These are phyloP conservation scores for Agrostemma githago DNA, from an alignment of 148 eudicot genomes.

Conservation along the genomic window DNA sequence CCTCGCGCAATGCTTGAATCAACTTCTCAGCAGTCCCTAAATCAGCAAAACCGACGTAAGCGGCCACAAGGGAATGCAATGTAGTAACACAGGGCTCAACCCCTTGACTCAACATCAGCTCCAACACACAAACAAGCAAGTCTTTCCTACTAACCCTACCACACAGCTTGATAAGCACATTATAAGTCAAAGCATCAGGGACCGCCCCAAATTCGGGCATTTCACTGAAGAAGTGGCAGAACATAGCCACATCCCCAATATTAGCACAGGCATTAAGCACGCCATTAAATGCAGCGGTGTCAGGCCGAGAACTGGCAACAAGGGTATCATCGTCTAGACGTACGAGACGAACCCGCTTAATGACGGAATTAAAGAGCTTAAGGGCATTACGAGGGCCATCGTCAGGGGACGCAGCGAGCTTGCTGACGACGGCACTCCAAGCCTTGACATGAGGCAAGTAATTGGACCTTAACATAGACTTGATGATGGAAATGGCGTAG, in stretches of 20 bases:
- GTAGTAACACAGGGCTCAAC: constrained; percentile 75
- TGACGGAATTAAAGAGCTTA: constrained; percentile 38
- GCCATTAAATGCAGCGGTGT: constrained; percentile 79
- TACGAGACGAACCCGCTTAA: constrained; percentile 40
- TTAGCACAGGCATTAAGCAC: constrained; percentile 89
- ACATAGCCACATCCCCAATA: constrained; percentile 51
- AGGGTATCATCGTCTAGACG: constrained; percentile 33
- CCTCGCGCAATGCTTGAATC: constrained; percentile 91
- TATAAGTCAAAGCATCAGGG: constrained; percentile 83
- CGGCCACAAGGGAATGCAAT: constrained; percentile 84
- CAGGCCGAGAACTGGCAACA: constrained; percentile 50
- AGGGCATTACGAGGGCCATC: constrained; percentile 71
- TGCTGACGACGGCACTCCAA: constrained; percentile 86
- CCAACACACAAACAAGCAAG: constrained; percentile 69
- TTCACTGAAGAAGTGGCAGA: constrained; percentile 63
- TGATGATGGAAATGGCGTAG: constrained; percentile 66
- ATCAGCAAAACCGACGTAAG: constrained; percentile 88
- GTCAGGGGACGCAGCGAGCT: constrained; percentile 56
- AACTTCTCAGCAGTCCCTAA: constrained; percentile 63
- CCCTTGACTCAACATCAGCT: constrained; percentile 48
- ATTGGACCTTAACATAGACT: constrained; percentile 76
- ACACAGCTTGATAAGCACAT: constrained; percentile 81
- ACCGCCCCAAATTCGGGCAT: constrained; percentile 55
- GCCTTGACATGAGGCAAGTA: constrained; percentile 94
- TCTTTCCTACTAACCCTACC: constrained; percentile 71